Evolutionary conservation across 2,329 filamentous ascomycete species (phyloP).

Genomic region (Cadophora sp.): DNA sequence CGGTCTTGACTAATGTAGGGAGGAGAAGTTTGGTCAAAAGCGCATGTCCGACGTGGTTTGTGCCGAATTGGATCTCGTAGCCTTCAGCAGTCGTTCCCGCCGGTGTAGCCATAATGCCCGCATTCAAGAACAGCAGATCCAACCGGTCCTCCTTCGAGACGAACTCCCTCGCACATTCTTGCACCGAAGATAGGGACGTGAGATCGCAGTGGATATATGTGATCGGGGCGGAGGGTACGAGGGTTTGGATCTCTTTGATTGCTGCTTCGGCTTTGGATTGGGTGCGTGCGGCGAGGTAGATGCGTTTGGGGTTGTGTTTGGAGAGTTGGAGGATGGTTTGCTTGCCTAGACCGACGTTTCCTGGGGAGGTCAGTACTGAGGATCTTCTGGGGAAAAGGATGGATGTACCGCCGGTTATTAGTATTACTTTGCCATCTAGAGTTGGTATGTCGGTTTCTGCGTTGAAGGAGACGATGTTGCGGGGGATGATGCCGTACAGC

Average conservation of each 20-base stretch:
- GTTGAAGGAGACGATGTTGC: constrained; percentile 26
- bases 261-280: constrained; percentile 47
- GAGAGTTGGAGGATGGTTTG: constrained; percentile 50
- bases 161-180: constrained; percentile 49
- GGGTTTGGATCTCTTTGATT: constrained; percentile 47
- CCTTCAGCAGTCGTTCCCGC: constrained; percentile 50
- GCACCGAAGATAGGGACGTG: constrained; percentile 51
- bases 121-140: constrained; percentile 55
- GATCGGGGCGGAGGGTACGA: constrained; percentile 37
- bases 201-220: constrained; percentile 54
- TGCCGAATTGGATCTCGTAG: constrained; percentile 57
- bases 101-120: constrained; percentile 52
- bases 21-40: constrained; percentile 50
- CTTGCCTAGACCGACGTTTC: constrained; percentile 53
- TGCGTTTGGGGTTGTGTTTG: constrained; percentile 48
- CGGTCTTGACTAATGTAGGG: constrained; percentile 43
- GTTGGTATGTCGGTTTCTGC: constrained; percentile 46
- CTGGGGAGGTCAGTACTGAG: constrained; percentile 18
- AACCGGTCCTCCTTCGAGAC: constrained; percentile 45
- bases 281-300: constrained; percentile 48
- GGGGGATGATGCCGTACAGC: constrained; percentile 30
- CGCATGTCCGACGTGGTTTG: constrained; percentile 57
- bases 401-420: constrained; percentile 52
- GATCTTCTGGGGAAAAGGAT: not conserved
- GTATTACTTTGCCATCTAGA: constrained; percentile 50